phyloP scores from a whole-genome alignment of 2,329 filamentous ascomycete genomes.

The Biscogniauxia mediterranea region DNA sequence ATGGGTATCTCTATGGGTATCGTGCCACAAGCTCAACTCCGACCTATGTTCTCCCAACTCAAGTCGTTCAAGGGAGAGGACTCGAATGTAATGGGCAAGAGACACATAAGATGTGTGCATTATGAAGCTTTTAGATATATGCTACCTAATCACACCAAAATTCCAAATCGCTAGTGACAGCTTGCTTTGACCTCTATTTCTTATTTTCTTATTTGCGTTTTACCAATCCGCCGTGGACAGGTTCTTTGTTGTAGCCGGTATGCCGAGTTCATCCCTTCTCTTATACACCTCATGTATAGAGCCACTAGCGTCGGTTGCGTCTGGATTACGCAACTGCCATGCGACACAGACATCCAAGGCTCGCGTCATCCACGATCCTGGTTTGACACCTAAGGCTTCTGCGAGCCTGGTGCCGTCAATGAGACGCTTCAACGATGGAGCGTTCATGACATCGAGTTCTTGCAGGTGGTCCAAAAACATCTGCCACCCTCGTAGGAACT shows the following conservation, averaged over 20 bases:
- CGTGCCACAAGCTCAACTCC: neutral
- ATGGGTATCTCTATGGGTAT: neutral
- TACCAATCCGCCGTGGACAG: neutral
- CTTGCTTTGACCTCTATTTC: too few relatives aligned
- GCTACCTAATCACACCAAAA: neutral
- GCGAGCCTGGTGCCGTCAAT: constrained; percentile 75
- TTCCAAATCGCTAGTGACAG: neutral
- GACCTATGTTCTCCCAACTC: neutral
- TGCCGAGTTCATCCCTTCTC: constrained; percentile 52
- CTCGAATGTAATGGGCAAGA: neutral
- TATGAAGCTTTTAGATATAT: neutral
- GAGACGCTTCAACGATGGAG: constrained; percentile 57
- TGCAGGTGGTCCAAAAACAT: constrained; percentile 54
- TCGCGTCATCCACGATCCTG: constrained; percentile 79
- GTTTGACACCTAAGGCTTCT: constrained; percentile 64
- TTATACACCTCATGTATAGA: constrained; percentile 59
- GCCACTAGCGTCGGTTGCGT: constrained; percentile 54
- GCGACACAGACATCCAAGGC: constrained; percentile 78
- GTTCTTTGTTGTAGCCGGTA: constrained; percentile 24
- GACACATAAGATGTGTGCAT: neutral
- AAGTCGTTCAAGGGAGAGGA: neutral
- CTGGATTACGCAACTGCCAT: constrained; percentile 85
- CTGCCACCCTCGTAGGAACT: constrained; percentile 51
- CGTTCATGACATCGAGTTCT: constrained; percentile 56
- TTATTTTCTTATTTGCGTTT: neutral